Percentiles rank a stretch among this genome's conserved stretches.
Evolutionary conservation across 371 early-diverging fungal genomes (phyloP).

Genomic region (Apophysomyces sp.): DNA sequence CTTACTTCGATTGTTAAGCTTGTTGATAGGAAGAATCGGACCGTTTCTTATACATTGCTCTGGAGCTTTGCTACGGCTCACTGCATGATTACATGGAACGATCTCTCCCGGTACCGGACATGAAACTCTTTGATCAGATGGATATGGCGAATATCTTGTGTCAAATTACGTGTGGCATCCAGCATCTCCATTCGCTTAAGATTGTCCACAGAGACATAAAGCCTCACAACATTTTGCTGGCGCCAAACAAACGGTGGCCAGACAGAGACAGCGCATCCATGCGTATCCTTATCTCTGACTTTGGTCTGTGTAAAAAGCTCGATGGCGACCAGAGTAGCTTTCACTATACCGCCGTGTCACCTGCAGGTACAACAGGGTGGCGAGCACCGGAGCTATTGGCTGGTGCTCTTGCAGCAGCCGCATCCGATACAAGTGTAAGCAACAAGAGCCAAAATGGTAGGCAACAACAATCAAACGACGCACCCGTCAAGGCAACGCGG

Average conservation of each 20-base stretch:
- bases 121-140: slow-evolving; percentile 31
- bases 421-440: slow-evolving; percentile 21
- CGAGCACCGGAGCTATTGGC: slow-evolving; percentile 90
- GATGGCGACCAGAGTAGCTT: slow-evolving; percentile 94
- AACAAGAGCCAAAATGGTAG: slow-evolving; percentile 6
- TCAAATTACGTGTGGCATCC: slow-evolving; percentile 83
- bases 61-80: slow-evolving; percentile 88
- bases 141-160: slow-evolving; percentile 58
- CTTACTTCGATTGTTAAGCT: slow-evolving; percentile 8
- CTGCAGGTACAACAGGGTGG: slow-evolving; percentile 94
- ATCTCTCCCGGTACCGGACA: slow-evolving; percentile 26
- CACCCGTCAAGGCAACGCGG: slow-evolving; percentile 71
- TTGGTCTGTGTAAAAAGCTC: slow-evolving; percentile 95
- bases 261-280: slow-evolving; percentile 26
- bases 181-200: slow-evolving; percentile 88
- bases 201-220: slow-evolving; percentile 98
- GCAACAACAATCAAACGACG: slow-evolving; percentile 8
- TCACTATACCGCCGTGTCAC: slow-evolving; percentile 80
- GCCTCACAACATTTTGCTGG: slow-evolving; percentile 88
- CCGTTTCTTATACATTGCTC: slow-evolving; percentile 92
- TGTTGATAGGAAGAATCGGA: slow-evolving; percentile 82
- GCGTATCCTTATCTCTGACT: slow-evolving; percentile 93
- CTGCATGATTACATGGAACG: slow-evolving; percentile 62
- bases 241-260: slow-evolving; percentile 50
- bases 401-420: slow-evolving; percentile 30